These are phyloP conservation scores for Calonectria leucothoes DNA, from an alignment of 2,329 filamentous ascomycete genomes.

Conservation along the genomic window DNA sequence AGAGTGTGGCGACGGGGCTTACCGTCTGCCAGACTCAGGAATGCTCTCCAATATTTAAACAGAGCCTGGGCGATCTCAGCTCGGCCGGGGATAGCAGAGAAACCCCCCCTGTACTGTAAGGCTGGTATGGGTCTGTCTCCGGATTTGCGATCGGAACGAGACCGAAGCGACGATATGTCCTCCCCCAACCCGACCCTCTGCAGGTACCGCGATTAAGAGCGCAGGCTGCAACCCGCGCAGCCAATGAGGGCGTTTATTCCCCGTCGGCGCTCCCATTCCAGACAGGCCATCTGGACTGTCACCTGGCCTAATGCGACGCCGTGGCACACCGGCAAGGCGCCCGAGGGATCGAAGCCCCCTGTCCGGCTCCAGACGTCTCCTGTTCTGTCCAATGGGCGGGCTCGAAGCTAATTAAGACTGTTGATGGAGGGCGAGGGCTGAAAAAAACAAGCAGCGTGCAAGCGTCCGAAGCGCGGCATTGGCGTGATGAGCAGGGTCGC, in stretches of 20 bases:
- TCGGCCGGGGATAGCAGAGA: constrained; percentile 6
- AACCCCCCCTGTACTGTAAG: constrained; percentile 26
- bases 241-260: neutral
- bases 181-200: neutral
- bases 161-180: neutral
- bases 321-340: neutral
- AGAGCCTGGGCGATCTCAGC: neutral
- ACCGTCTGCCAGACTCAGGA: neutral
- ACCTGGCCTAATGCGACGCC: neutral
- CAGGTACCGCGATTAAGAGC: constrained; percentile 1
- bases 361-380: constrained; percentile 5
- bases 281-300: neutral
- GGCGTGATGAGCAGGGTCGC: neutral
- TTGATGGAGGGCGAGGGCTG: neutral
- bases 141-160: constrained; percentile 25
- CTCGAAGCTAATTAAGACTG: neutral
- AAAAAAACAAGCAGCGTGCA: neutral
- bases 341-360: constrained; percentile 5
- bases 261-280: neutral
- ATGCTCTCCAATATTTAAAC: constrained; percentile 24
- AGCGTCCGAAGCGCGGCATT: neutral
- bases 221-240: neutral
- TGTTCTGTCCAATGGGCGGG: neutral
- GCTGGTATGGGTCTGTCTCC: constrained; percentile 33
- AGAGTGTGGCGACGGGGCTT: constrained; percentile 1